Evolutionary conservation across 2,329 filamentous ascomycete genomes (phyloP).

Genomic region (Arthrobotrys conoides): DNA sequence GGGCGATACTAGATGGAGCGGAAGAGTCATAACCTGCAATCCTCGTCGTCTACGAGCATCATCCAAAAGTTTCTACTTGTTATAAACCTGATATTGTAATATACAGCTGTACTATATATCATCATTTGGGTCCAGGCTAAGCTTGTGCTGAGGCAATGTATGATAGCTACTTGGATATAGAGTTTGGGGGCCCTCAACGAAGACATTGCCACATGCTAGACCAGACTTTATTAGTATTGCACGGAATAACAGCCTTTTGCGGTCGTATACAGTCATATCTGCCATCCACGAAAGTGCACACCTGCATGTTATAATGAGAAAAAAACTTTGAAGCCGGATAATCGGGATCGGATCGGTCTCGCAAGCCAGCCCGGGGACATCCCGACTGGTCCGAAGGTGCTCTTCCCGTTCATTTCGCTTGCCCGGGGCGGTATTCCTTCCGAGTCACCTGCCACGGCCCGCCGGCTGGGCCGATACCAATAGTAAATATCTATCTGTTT

Average conservation of each 20-base stretch:
- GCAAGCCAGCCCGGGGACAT: slow-evolving; percentile 41
- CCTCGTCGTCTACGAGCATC: background rate
- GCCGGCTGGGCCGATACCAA: slow-evolving; percentile 38
- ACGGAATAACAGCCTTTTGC: background rate
- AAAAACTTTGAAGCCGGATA: slow-evolving; percentile 17
- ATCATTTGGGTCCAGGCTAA: background rate
- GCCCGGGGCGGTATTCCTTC: slow-evolving; percentile 35
- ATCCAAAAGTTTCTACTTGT: slow-evolving; percentile 1
- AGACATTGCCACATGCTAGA: background rate
- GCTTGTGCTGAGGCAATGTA: background rate
- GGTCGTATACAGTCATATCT: background rate
- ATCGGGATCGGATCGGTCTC: slow-evolving; percentile 53
- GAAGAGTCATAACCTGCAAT: slow-evolving; percentile 37
- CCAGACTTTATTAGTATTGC: background rate
- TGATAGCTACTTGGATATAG: too few species aligned
- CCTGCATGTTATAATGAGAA: background rate
- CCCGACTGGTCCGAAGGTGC: slow-evolving; percentile 53
- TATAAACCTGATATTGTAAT: background rate
- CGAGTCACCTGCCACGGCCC: slow-evolving; percentile 29
- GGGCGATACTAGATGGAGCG: slow-evolving; percentile 60
- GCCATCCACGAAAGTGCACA: background rate
- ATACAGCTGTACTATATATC: slow-evolving; percentile 3
- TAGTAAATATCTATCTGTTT: background rate
- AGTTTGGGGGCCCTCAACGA: background rate
- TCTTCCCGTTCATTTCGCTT: slow-evolving; percentile 31